Evolutionary conservation across 2,329 filamentous ascomycete species (phyloP).

Genomic region (Neophaeococcomyces mojaviensis): DNA sequence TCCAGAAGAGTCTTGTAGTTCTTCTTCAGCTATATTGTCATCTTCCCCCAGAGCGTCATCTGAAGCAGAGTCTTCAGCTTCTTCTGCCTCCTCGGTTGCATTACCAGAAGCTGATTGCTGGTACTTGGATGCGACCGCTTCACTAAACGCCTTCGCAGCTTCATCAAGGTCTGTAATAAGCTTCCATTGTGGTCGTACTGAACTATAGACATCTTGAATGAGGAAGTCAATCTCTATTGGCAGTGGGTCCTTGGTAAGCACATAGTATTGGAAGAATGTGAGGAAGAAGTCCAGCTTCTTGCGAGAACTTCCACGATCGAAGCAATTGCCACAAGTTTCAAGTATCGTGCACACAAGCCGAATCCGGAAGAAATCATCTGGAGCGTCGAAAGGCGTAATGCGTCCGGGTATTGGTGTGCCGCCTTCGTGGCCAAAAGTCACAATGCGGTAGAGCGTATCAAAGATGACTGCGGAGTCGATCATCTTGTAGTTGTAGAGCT

Average conservation of each 20-base stretch:
- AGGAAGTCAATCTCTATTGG: slow-evolving; percentile 98
- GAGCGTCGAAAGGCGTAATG: slow-evolving; percentile 70
- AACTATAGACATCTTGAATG: slow-evolving; percentile 80
- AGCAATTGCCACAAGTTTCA: slow-evolving; percentile 94
- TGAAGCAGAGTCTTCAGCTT: slow-evolving; percentile 60
- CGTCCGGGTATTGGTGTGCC: slow-evolving; percentile 74
- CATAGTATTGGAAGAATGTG: slow-evolving; percentile 90
- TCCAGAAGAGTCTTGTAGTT: slow-evolving; percentile 33
- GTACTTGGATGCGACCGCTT: slow-evolving; percentile 85
- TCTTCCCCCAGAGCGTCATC: slow-evolving; percentile 68
- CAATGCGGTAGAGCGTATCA: slow-evolving; percentile 86
- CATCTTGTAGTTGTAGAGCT: slow-evolving; percentile 96
- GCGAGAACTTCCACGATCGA: slow-evolving; percentile 83
- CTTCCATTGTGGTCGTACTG: slow-evolving; percentile 89
- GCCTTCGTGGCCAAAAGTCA: slow-evolving; percentile 80
- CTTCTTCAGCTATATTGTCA: slow-evolving; percentile 51
- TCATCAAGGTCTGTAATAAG: slow-evolving; percentile 73
- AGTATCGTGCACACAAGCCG: slow-evolving; percentile 81
- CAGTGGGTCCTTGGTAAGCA: slow-evolving; percentile 77
- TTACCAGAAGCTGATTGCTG: slow-evolving; percentile 69
- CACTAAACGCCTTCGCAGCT: slow-evolving; percentile 72
- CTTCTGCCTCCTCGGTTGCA: slow-evolving; percentile 62
- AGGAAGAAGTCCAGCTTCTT: slow-evolving; percentile 98
- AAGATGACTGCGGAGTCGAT: slow-evolving; percentile 93
- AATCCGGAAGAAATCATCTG: slow-evolving; percentile 94